A percentile compares a stretch with the other conserved stretches of the same genome.
Conservation (phyloP, 768 basidiomycete genomes). For the Hebeloma cylindrosporum region DNA sequence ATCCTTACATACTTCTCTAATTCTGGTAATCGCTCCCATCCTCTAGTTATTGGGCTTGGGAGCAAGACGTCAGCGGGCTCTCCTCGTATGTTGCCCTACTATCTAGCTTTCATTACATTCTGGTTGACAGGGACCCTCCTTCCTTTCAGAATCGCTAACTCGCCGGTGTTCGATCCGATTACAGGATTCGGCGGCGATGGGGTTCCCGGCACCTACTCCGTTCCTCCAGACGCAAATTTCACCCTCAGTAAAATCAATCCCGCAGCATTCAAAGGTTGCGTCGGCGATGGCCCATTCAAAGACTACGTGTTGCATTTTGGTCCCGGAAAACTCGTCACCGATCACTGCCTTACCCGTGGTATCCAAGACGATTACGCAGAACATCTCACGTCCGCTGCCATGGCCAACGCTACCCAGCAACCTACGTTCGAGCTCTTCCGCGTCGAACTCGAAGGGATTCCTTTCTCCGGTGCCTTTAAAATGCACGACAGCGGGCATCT, state of each 20-base stretch:
- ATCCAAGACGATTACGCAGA: constrained; percentile 26
- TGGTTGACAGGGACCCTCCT: not conserved
- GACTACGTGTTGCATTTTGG: constrained; percentile 33
- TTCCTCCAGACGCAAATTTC: constrained; percentile 23
- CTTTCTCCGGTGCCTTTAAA: constrained; percentile 21
- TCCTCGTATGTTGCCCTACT: constrained; percentile 3
- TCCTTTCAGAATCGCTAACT: constrained; percentile 27
- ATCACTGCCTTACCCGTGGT: constrained; percentile 35
- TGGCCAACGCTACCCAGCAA: constrained; percentile 25
- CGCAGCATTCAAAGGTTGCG: constrained; percentile 23
- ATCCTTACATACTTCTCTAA: not conserved
- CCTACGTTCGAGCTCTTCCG: constrained; percentile 35
- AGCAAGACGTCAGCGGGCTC: no score
- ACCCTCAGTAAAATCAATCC: constrained; percentile 14
- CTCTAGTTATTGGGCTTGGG: constrained; percentile 38
- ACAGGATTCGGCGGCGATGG: constrained; percentile 41
- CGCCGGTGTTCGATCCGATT: constrained; percentile 35
- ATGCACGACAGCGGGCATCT: constrained; percentile 40
- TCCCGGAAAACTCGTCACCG: constrained; percentile 33
- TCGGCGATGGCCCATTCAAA: constrained; percentile 36
- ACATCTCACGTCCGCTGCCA: constrained; percentile 23
- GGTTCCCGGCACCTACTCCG: constrained; percentile 25
- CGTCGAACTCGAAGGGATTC: constrained; percentile 35
- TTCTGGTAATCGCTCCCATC: constrained; percentile 16
- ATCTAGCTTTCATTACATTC: not conserved